Evolutionary conservation across 495 filamentous ascomycete species (phyloP), one percentile per base, ranked within the genome.

Genomic region (Astrothelium macrocarpum): DNA sequence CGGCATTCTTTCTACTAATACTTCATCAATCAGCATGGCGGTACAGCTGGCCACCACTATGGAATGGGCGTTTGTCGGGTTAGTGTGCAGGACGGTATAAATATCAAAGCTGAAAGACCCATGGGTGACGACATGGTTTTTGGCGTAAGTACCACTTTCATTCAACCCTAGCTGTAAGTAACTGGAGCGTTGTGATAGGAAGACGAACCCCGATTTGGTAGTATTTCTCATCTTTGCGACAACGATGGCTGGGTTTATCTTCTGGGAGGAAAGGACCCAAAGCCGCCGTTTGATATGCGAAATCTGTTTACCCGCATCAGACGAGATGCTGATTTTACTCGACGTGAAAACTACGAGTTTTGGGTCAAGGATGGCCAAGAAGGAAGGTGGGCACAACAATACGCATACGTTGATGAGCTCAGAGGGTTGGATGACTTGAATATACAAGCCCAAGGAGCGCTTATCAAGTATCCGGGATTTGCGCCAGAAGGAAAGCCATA

Each of bases 401-500:
- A 34, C n/a, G 49, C 34, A 16, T 16, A 65, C 36, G 26, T 65
- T 14, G 64, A 59, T 20, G 59, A 65, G 42, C 64, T 65, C 16
- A 56, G 29, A 29, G 34, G 11, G 3, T 36, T 61, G 20, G 59
- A 53, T 29, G 59, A 61, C 45, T 59, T 65, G 2, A 31, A 53
- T 28, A 59, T 32, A 46, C 64, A 65, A 59, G 59, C 42, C 4
- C 64, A 65, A 36, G 64, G 64, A 18, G 64, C 64, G 3, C 53
- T 65, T 32, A 31, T 65, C 28, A 60, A 62, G 32, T 16, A 29
- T 18, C 58, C 58, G 18, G 64, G 53, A 16, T 32, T 45, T 16
- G 64, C 59, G 20, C 64, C 59, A 26, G 34, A 29, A 26, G 64
- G 64, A 4, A 62, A 62, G 34, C 64, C 64, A 43, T 65, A 62